Base-by-base conservation (phyloP, 2,329 filamentous ascomycete genomes). In the Venturia effusa region DNA sequence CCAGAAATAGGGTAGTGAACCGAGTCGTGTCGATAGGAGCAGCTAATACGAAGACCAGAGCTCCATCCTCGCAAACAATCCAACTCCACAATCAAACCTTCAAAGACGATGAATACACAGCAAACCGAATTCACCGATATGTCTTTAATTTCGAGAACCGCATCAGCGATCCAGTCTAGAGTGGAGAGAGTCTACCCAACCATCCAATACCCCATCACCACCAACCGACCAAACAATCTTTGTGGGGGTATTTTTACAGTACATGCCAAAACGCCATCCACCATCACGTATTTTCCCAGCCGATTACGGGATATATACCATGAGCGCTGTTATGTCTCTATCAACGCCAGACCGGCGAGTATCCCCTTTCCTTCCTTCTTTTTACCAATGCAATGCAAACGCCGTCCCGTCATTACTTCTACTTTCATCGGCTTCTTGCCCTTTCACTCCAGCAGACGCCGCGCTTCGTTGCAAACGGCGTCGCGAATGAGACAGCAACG, bases 181-280 rank as follows among this genome's bases (percentile, higher is more conserved):
- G 51, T n/a, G 51, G 51, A 57, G 51, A 57, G 51, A 34, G 51
- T 57, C 51, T 57, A 57, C 30, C 51, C 51, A 57, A 57, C 19
- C 1, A 34, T 57, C 51, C 34, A 57, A 57, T 4, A 24, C 30
- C 51, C 51, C 51, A 32, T 57, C 51, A 30, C 51, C 51, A 22
- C 15, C 27, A 57, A 57, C 0, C 37, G 6, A 7, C n/a, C n/a
- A n/a, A n/a, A n/a, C 5, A 45, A 19, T 10, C 51, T 17, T 57
- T n/a, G n/a, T n/a, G n/a, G n/a, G 51, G 51, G 51, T 57, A 57
- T 57, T 57, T 51, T 24, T 57, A 57, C 51, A 57, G 34, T 57
- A 57, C 51, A 34, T 55, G 24, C 27, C 6, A 8, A 27, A 57
- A 57, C 51, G 51, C 51, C 51, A 10, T 17, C 22, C 17, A 10